These are phyloP conservation scores for Groenewaldozyma auringiensis DNA, from an alignment of 1,139 yeast species.

Conservation along the genomic window DNA sequence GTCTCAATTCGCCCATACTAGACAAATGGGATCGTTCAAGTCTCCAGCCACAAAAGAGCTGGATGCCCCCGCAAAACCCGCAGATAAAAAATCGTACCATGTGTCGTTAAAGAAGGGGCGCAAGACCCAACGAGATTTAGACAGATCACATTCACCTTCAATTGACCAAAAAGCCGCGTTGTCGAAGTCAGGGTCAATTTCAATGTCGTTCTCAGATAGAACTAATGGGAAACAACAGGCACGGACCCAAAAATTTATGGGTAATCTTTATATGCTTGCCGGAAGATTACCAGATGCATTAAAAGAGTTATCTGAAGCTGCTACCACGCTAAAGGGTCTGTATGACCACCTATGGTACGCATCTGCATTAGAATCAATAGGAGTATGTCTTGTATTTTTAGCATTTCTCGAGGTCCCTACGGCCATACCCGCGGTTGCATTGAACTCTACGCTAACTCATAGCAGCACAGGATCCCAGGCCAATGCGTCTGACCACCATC, in stretches of 20 bases:
- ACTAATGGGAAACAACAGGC: conserved; percentile 55
- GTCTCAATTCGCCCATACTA: conserved; percentile 49
- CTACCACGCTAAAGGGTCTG: conserved; percentile 48
- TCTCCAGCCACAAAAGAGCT: conserved; percentile 29
- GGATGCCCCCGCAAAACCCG: conserved; percentile 19
- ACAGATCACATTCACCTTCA: background rate
- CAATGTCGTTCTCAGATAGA: conserved; percentile 40
- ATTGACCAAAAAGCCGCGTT: conserved; percentile 6
- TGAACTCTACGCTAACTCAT: conserved; percentile 5
- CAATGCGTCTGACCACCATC: conserved; percentile 20
- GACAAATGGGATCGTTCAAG: conserved; percentile 30
- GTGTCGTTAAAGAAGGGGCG: conserved; percentile 17
- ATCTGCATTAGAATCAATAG: conserved; percentile 74
- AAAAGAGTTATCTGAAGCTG: conserved; percentile 64
- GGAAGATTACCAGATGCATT: conserved; percentile 73
- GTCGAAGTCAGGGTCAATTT: conserved; percentile 29
- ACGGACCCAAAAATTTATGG: conserved; percentile 67
- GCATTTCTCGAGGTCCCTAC: conserved; percentile 52
- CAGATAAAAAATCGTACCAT: conserved; percentile 17
- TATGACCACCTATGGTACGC: conserved; percentile 86
- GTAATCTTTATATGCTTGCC: conserved; percentile 67
- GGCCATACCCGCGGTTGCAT: conserved; percentile 49
- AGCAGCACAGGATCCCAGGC: background rate
- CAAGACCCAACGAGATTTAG: conserved; percentile 37
- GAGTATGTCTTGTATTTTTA: conserved; percentile 55